Percentiles rank a stretch among this genome's conserved stretches.
These are phyloP conservation scores for Sarcodon sp. DNA, from an alignment of 768 basidiomycete species.

Conservation along the genomic window DNA sequence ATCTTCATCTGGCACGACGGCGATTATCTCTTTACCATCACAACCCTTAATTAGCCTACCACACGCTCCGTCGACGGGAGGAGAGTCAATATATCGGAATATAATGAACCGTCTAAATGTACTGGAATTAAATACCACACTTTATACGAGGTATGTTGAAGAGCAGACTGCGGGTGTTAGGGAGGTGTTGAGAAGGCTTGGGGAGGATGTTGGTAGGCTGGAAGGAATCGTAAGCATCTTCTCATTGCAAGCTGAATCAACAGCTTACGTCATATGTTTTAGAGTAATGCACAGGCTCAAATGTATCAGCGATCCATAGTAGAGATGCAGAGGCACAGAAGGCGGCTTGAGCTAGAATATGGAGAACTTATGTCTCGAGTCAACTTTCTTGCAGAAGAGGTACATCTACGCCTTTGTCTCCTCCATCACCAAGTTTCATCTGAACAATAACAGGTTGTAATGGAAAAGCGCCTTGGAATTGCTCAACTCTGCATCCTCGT, in stretches of 20 bases:
- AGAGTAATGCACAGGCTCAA: conserved; percentile 65
- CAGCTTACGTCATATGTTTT: background rate
- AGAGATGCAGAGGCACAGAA: conserved; percentile 60
- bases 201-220: conserved; percentile 66
- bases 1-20: background rate
- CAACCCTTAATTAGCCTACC: conserved; percentile 9
- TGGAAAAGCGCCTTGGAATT: conserved; percentile 84
- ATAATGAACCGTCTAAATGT: conserved; percentile 88
- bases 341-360: conserved; percentile 59
- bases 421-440: background rate
- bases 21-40: conserved; percentile 3
- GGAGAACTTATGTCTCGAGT: conserved; percentile 55
- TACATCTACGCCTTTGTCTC: conserved; percentile 15
- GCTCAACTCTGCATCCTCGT: conserved; percentile 79
- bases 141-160: conserved; percentile 78
- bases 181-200: conserved; percentile 59
- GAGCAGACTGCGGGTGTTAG: conserved; percentile 74
- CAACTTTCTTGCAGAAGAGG: conserved; percentile 73
- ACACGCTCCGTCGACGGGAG: conserved; percentile 23
- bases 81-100: conserved; percentile 91
- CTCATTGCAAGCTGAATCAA: background rate
- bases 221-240: conserved; percentile 54
- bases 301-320: conserved; percentile 47
- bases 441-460: conserved; percentile 39
- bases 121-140: conserved; percentile 78